Conservation (phyloP, 1,284 basidiomycete genomes). For the Ganoderma multipileum region DNA sequence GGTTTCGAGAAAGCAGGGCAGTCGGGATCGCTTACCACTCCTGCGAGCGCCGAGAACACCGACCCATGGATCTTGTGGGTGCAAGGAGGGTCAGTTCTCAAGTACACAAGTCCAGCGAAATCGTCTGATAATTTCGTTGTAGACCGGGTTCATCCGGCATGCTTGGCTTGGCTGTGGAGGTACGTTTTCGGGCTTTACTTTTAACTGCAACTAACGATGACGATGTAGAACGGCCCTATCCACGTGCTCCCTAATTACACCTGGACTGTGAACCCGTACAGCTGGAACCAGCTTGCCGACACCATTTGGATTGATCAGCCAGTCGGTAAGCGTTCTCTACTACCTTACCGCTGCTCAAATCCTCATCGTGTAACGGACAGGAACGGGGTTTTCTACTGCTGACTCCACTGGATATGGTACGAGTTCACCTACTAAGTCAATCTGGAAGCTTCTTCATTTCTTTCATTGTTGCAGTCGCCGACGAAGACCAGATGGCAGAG, state of each 20-base stretch:
- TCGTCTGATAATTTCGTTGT: not conserved
- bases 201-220: not conserved
- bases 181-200: constrained; percentile 30
- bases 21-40: constrained; percentile 55
- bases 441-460: not conserved
- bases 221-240: constrained; percentile 68
- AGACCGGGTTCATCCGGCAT: constrained; percentile 78
- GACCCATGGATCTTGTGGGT: constrained; percentile 79
- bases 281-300: constrained; percentile 67
- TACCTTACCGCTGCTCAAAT: constrained; percentile 16
- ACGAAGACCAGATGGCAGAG: constrained; percentile 69
- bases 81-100: constrained; percentile 64
- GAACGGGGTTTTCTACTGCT: constrained; percentile 67
- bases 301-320: constrained; percentile 76
- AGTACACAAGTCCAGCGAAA: too few species aligned
- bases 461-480: constrained; percentile 48
- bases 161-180: constrained; percentile 69
- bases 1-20: constrained; percentile 59
- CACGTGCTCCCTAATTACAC: constrained; percentile 57
- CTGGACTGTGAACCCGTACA: constrained; percentile 55
- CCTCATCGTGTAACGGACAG: constrained; percentile 39
- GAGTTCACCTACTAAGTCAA: constrained; percentile 26
- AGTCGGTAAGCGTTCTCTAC: constrained; percentile 41
- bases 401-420: constrained; percentile 64
- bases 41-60: constrained; percentile 46